Percentiles rank a stretch among this genome's conserved stretches.
Evolutionary conservation across 1,284 basidiomycete genomes (phyloP).

Genomic region (Cerioporus squamosus): DNA sequence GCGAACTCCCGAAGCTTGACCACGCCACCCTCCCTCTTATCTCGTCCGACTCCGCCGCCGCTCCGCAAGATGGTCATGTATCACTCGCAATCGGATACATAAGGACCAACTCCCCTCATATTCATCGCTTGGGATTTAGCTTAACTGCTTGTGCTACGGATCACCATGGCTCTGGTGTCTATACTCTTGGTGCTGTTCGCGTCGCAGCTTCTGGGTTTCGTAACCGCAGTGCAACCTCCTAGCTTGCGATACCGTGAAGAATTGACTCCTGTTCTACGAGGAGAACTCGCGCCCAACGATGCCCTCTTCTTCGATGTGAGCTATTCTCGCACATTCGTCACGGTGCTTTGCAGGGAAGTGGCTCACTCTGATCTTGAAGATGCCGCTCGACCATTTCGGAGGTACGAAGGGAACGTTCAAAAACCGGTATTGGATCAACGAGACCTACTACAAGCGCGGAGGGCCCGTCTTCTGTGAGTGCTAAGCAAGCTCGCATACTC

Average conservation of each 20-base stretch:
- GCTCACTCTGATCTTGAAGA: slow-evolving; percentile 29
- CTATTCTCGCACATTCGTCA: not conserved
- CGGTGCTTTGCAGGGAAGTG: not conserved
- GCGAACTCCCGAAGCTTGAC: slow-evolving; percentile 13
- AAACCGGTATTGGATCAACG: slow-evolving; percentile 60
- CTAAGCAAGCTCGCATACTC: no score
- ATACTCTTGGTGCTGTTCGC: not conserved
- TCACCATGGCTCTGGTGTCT: not conserved
- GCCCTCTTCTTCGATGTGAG: slow-evolving; percentile 35
- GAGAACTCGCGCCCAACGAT: slow-evolving; percentile 16
- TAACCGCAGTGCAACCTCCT: not conserved
- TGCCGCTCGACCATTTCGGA: slow-evolving; percentile 49
- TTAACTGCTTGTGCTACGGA: not conserved
- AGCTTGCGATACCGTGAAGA: slow-evolving; percentile 9
- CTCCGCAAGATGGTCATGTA: not conserved
- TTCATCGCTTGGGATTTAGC: not conserved
- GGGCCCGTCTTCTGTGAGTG: slow-evolving; percentile 50
- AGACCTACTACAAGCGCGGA: slow-evolving; percentile 54
- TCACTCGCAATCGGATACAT: not conserved
- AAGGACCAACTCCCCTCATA: not conserved
- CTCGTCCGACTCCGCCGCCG: slow-evolving; percentile 7
- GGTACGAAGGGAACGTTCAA: slow-evolving; percentile 40
- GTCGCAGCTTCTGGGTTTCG: not conserved
- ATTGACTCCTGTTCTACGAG: slow-evolving; percentile 10
- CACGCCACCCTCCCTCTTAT: slow-evolving; percentile 22